These are phyloP conservation scores for Lodderomyces orthopsilosis DNA, from an alignment of 1,139 yeast species.

Conservation along the genomic window DNA sequence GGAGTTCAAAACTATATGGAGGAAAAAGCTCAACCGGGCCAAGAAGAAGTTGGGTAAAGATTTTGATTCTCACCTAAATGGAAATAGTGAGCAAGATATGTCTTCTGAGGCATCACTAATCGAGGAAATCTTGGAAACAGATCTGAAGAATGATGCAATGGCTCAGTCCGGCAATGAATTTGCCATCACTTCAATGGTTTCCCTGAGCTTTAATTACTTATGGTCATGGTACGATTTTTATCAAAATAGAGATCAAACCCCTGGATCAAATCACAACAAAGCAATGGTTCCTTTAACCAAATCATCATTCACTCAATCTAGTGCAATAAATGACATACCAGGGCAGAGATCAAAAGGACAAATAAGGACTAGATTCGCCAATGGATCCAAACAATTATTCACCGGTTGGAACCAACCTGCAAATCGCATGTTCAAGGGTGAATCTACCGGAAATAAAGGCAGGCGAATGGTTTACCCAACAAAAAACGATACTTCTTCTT, in stretches of 20 bases:
- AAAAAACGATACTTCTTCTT: not conserved
- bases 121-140: constrained; percentile 12
- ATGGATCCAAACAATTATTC: constrained; percentile 22
- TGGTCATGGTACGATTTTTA: constrained; percentile 39
- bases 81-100: constrained; percentile 12
- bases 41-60: constrained; percentile 34
- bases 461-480: not conserved
- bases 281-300: not conserved
- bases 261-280: not conserved
- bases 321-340: not conserved
- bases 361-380: constrained; percentile 16
- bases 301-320: not conserved
- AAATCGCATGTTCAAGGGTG: constrained; percentile 17
- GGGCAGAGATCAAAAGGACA: not conserved
- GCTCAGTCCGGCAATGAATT: not conserved
- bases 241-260: constrained; percentile 1
- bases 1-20: constrained; percentile 27
- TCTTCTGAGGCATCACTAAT: constrained; percentile 16
- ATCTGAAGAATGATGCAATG: constrained; percentile 12
- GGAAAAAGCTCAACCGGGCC: constrained; percentile 24
- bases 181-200: not conserved
- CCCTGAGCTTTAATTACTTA: constrained; percentile 20
- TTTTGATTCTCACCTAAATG: constrained; percentile 21
- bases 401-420: constrained; percentile 40
- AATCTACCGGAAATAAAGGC: constrained; percentile 5